phyloP scores from a whole-genome alignment of 2,329 filamentous ascomycete genomes.

The Colletotrichum sp. region DNA sequence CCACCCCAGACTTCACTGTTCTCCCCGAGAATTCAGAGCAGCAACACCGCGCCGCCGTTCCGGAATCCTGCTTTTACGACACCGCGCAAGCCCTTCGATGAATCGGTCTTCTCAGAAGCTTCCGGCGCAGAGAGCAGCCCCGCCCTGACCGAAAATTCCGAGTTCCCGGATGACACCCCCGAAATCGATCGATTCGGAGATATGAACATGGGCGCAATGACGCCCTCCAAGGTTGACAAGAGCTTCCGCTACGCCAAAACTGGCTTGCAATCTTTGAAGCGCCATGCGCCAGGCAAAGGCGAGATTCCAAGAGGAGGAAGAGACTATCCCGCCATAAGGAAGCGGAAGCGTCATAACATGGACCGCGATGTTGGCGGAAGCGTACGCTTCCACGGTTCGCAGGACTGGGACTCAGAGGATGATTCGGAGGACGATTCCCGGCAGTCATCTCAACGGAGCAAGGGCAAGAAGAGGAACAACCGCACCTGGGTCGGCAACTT shows the following conservation, averaged over 20 bases:
- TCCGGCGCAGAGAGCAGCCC: slow-evolving; percentile 67
- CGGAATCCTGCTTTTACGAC: slow-evolving; percentile 71
- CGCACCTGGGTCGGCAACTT: slow-evolving; percentile 46
- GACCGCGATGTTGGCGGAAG: slow-evolving; percentile 57
- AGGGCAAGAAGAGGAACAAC: slow-evolving; percentile 21
- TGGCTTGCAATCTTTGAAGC: slow-evolving; percentile 42
- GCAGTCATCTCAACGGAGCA: slow-evolving; percentile 8
- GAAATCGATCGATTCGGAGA: slow-evolving; percentile 53
- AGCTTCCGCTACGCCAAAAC: slow-evolving; percentile 49
- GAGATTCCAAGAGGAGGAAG: slow-evolving; percentile 61
- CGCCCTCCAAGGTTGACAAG: slow-evolving; percentile 52
- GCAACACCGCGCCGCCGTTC: slow-evolving; percentile 56
- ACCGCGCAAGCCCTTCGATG: slow-evolving; percentile 62
- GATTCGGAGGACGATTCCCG: slow-evolving; percentile 51
- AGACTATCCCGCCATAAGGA: slow-evolving; percentile 49
- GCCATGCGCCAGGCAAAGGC: slow-evolving; percentile 62
- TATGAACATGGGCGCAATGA: slow-evolving; percentile 49
- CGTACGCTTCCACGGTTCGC: slow-evolving; percentile 47
- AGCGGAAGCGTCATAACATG: slow-evolving; percentile 56
- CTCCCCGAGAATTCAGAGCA: slow-evolving; percentile 45
- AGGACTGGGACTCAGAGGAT: slow-evolving; percentile 49
- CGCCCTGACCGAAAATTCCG: slow-evolving; percentile 61
- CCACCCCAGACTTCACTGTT: slow-evolving; percentile 53
- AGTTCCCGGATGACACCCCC: slow-evolving; percentile 57
- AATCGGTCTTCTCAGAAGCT: slow-evolving; percentile 57